Evolutionary conservation across 1,139 yeast genomes (phyloP).

Genomic region (Blastobotrys ciferrii): DNA sequence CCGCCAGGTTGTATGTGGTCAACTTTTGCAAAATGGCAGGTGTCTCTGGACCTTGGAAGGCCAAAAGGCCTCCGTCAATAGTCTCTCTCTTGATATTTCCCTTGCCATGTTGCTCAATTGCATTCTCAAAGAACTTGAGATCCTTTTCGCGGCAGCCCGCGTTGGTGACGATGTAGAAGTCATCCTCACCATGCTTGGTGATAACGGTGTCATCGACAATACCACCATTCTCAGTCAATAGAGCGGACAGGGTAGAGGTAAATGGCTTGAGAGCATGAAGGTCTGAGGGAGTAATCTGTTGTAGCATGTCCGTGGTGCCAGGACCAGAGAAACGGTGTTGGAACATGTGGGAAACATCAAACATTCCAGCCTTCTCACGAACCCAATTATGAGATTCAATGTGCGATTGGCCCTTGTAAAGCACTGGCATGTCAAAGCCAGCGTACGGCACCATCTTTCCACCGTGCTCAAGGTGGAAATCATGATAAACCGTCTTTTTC

Average conservation of each 20-base stretch:
- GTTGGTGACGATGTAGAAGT: slow-evolving; percentile 89
- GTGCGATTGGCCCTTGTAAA: slow-evolving; percentile 78
- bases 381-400: slow-evolving; percentile 96
- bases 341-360: slow-evolving; percentile 96
- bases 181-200: slow-evolving; percentile 75
- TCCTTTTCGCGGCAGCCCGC: slow-evolving; percentile 94
- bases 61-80: slow-evolving; percentile 76
- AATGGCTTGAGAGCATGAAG: slow-evolving; percentile 53
- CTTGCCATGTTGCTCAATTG: slow-evolving; percentile 44
- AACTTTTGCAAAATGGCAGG: slow-evolving; percentile 62
- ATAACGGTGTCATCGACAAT: slow-evolving; percentile 88
- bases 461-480: slow-evolving; percentile 71
- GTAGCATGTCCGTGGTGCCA: slow-evolving; percentile 65
- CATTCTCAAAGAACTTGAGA: slow-evolving; percentile 55
- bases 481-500: slow-evolving; percentile 75
- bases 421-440: slow-evolving; percentile 91
- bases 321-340: slow-evolving; percentile 78
- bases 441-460: slow-evolving; percentile 96
- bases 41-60: slow-evolving; percentile 90
- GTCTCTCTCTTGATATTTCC: slow-evolving; percentile 53
- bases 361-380: slow-evolving; percentile 79
- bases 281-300: slow-evolving; percentile 84
- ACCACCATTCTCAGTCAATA: slow-evolving; percentile 72
- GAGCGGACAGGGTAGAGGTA: slow-evolving; percentile 71
- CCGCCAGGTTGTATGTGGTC: slow-evolving; percentile 56